Evolutionary conservation across 2,329 filamentous ascomycete genomes (phyloP).

Genomic region (Calonectria fujianensis): DNA sequence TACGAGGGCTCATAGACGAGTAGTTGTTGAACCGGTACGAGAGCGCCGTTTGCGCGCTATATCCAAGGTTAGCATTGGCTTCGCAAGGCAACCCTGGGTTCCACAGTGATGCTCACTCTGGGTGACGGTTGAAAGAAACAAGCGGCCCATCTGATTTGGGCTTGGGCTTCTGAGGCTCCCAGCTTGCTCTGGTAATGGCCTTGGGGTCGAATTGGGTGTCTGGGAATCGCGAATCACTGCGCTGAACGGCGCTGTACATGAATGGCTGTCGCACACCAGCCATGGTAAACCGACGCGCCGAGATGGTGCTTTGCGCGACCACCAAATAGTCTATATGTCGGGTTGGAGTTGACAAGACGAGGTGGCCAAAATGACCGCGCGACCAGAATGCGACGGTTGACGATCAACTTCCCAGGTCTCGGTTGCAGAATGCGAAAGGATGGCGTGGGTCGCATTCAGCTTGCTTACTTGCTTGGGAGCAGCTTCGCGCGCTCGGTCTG

Average conservation of each 20-base stretch:
- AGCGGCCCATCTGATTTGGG: slow-evolving; percentile 84
- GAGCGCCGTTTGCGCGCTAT: slow-evolving; percentile 77
- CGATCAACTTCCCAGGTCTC: slow-evolving; percentile 1
- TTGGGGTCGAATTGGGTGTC: slow-evolving; percentile 87
- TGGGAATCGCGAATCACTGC: slow-evolving; percentile 72
- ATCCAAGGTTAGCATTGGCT: slow-evolving; percentile 35
- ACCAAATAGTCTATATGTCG: slow-evolving; percentile 23
- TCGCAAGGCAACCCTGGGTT: neutral
- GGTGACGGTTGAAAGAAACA: slow-evolving; percentile 89
- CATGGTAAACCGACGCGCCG: slow-evolving; percentile 47
- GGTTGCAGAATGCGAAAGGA: slow-evolving; percentile 32
- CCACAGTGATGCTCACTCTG: slow-evolving; percentile 77
- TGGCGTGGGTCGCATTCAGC: slow-evolving; percentile 44
- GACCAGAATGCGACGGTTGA: slow-evolving; percentile 3
- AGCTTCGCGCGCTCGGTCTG: slow-evolving; percentile 12
- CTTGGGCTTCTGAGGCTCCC: slow-evolving; percentile 76
- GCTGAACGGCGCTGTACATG: slow-evolving; percentile 78
- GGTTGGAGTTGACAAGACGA: slow-evolving; percentile 25
- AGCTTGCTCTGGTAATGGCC: slow-evolving; percentile 87
- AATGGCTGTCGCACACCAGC: slow-evolving; percentile 73
- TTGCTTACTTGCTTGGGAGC: slow-evolving; percentile 20
- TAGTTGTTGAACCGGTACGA: slow-evolving; percentile 77
- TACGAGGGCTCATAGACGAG: slow-evolving; percentile 80
- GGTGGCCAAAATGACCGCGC: neutral
- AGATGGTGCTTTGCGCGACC: slow-evolving; percentile 39